These are phyloP conservation scores for Colletotrichum sp. DNA, from an alignment of 2,329 filamentous ascomycete species.

Conservation along the genomic window DNA sequence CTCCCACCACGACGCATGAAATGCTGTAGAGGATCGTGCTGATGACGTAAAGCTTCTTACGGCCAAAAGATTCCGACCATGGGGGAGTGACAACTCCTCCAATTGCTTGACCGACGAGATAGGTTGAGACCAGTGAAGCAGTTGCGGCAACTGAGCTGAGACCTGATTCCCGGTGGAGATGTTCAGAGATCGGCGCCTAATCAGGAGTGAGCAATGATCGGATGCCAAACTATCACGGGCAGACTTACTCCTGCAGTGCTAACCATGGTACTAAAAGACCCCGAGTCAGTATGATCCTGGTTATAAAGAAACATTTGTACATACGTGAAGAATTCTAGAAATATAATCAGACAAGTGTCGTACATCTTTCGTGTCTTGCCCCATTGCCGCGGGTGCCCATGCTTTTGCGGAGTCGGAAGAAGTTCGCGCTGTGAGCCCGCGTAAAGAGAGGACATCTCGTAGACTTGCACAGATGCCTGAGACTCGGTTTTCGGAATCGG, in stretches of 20 bases:
- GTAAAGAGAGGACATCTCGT: neutral
- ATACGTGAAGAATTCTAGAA: constrained; percentile 10
- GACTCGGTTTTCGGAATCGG: neutral
- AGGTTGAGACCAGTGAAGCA: neutral
- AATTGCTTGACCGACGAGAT: constrained; percentile 1
- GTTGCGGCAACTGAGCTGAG: neutral
- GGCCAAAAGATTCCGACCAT: constrained; percentile 2
- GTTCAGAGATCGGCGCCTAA: neutral
- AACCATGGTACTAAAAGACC: neutral
- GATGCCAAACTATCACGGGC: fast-evolving
- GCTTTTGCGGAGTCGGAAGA: neutral
- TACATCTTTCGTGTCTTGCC: neutral
- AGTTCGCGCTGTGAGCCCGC: neutral
- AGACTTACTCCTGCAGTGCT: constrained; percentile 4
- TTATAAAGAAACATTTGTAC: neutral
- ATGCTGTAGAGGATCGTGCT: constrained; percentile 1
- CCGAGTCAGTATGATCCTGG: fast-evolving
- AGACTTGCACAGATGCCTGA: neutral
- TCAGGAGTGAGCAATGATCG: neutral
- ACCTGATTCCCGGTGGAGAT: neutral
- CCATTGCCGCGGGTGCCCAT: neutral
- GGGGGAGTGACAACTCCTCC: constrained; percentile 1
- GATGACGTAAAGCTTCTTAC: neutral
- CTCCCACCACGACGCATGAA: neutral
- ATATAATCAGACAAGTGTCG: neutral